Base-by-base conservation (phyloP, 306 rosid species). In the Luffa aegyptiaca region DNA sequence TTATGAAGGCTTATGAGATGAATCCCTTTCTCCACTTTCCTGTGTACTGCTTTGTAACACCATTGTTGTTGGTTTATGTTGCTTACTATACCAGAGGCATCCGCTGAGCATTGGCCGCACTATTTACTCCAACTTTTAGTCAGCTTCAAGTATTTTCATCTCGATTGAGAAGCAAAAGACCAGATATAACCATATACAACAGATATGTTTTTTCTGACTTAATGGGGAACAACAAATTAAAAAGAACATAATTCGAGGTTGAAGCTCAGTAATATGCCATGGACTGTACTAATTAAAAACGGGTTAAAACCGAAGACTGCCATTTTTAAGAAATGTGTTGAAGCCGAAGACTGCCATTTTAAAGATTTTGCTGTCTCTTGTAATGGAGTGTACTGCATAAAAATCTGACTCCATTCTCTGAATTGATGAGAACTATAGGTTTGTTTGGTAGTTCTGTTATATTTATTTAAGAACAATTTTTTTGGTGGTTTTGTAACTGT, bases 1-100 rank as follows among this genome's bases (percentile, higher is more conserved):
- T 91, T 26, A 78, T 84, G 75, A 95, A 95, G 89, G 99, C 97
- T 14, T 93, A 90, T 62, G 97, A 89, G 85, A 95, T 93, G 96
- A 93, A 93, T 76, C 94, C 99, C 51, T 62, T 88, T 26, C 84
- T 95, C 80, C 92, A 95, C 80, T 89, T 90, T 64, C 89, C 90
- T 61, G 91, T 81, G 48, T 93, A 88, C 79, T 86, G 93, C 85
- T 49, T 90, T 81, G 81, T 87, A 77, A 77, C 88, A 74, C 99
- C 97, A 55, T 69, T 87, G 62, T 77, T 93, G 85, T 58, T 95
- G 92, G 96, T 84, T 53, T 84, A 63, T 83, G 87, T 89, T 68
- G 80, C 88, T 65, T 73, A 68, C 80, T 73, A 87, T 87, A 92
- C 93, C 44, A 83, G 91, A 80, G 85, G 56, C 53, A 61, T 84